Percentiles rank a stretch among this genome's conserved stretches.
Conservation (phyloP, 1,284 basidiomycete species). For the Sanguinoderma infundibulare region DNA sequence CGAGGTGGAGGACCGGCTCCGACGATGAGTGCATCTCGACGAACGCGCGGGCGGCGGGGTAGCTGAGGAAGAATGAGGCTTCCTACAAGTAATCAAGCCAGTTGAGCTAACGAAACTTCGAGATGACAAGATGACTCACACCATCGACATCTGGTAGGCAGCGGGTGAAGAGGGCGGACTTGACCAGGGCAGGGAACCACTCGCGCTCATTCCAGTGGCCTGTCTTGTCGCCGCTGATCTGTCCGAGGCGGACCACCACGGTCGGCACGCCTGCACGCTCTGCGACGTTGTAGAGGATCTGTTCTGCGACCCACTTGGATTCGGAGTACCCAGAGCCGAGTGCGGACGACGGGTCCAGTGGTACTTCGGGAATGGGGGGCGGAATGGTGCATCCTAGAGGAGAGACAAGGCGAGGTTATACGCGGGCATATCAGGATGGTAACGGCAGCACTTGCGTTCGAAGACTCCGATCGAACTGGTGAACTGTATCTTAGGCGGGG, state of each 20-base stretch:
- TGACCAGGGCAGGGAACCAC: slow-evolving; percentile 43
- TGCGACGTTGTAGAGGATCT: slow-evolving; percentile 26
- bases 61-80: slow-evolving; percentile 30
- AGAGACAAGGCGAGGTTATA: background rate
- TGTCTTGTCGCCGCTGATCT: slow-evolving; percentile 42
- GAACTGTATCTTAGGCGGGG: slow-evolving; percentile 33
- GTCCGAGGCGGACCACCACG: slow-evolving; percentile 45
- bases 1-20: slow-evolving; percentile 16
- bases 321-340: slow-evolving; percentile 42
- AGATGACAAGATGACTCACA: background rate
- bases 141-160: slow-evolving; percentile 10
- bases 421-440: background rate
- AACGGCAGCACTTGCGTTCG: slow-evolving; percentile 11
- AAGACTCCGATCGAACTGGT: slow-evolving; percentile 38
- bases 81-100: slow-evolving; percentile 3
- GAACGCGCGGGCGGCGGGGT: slow-evolving; percentile 25
- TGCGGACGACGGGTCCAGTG: slow-evolving; percentile 28
- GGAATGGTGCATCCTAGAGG: slow-evolving; percentile 11
- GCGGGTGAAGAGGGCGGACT: background rate
- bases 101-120: background rate
- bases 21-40: slow-evolving; percentile 25
- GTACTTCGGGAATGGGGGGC: slow-evolving; percentile 14
- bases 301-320: slow-evolving; percentile 46
- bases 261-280: slow-evolving; percentile 30
- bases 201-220: slow-evolving; percentile 49